Evolutionary conservation across 768 basidiomycete species (phyloP).

Genomic region (Porpolomopsis calyptriformis): DNA sequence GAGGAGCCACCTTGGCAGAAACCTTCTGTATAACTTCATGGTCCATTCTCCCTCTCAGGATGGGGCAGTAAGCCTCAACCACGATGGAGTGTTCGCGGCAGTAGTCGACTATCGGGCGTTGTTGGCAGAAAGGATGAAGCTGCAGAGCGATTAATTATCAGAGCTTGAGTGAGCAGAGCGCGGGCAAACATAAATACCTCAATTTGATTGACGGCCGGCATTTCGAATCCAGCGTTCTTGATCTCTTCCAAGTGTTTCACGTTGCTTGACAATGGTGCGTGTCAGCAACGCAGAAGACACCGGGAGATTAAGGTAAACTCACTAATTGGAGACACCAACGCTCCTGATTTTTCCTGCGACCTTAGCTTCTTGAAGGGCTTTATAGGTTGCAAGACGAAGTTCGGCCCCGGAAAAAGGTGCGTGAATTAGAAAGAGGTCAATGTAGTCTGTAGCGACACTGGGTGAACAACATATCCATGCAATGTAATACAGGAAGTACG

Average conservation of each 20-base stretch:
- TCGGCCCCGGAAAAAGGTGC: slow-evolving; percentile 55
- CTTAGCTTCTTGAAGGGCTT: slow-evolving; percentile 54
- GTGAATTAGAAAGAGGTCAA: slow-evolving; percentile 75
- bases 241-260: slow-evolving; percentile 71
- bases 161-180: neutral
- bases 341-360: slow-evolving; percentile 53
- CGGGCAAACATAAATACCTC: slow-evolving; percentile 38
- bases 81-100: slow-evolving; percentile 51
- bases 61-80: slow-evolving; percentile 68
- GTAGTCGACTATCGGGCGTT: slow-evolving; percentile 66
- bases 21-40: slow-evolving; percentile 43
- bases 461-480: neutral
- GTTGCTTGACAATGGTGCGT: too few relatives aligned
- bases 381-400: slow-evolving; percentile 60
- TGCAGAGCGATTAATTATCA: slow-evolving; percentile 19
- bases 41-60: slow-evolving; percentile 51
- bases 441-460: slow-evolving; percentile 26
- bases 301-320: too few relatives aligned
- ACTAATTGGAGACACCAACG: slow-evolving; percentile 85
- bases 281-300: too few relatives aligned
- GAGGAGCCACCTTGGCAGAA: slow-evolving; percentile 42
- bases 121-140: slow-evolving; percentile 80
- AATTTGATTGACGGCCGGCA: slow-evolving; percentile 72
- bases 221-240: slow-evolving; percentile 43
- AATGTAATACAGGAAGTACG: slow-evolving; percentile 11